phyloP scores from a whole-genome alignment of 2,329 filamentous ascomycete genomes.

The Pseudogymnoascus sp. region DNA sequence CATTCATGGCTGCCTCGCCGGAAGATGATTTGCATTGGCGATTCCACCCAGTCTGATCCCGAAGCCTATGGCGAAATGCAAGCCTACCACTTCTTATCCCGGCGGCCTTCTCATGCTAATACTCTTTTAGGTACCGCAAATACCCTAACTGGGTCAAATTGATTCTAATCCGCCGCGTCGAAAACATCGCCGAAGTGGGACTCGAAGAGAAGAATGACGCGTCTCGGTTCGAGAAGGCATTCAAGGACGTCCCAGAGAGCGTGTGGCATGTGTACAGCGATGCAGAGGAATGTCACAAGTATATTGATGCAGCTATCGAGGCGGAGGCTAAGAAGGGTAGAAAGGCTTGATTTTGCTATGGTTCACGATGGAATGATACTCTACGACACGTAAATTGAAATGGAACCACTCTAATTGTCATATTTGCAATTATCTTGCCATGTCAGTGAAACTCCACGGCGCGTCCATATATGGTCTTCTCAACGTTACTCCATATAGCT shows the following conservation, averaged over 20 bases:
- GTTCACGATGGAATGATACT: conserved; percentile 1
- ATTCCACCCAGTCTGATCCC: conserved; percentile 85
- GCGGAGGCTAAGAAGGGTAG: background rate
- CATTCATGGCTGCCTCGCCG: conserved; percentile 68
- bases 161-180: conserved; percentile 81
- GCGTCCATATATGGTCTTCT: background rate
- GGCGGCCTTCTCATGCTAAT: conserved; percentile 10
- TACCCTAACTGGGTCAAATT: conserved; percentile 70
- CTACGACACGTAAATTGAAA: background rate
- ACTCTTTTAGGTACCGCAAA: conserved; percentile 45
- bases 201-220: conserved; percentile 68
- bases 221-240: conserved; percentile 74
- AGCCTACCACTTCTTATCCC: background rate
- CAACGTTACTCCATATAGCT: background rate
- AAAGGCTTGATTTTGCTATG: background rate
- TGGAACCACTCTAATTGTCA: background rate
- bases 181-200: conserved; percentile 59
- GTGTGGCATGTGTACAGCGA: conserved; percentile 80
- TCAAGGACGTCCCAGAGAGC: conserved; percentile 60
- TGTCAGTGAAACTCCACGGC: background rate
- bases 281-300: conserved; percentile 53
- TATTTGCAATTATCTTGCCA: background rate
- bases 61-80: conserved; percentile 79
- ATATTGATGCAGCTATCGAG: conserved; percentile 29
- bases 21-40: conserved; percentile 77